Evolutionary conservation across 2,329 filamentous ascomycete species (phyloP).

Genomic region (Alternaria sp.): DNA sequence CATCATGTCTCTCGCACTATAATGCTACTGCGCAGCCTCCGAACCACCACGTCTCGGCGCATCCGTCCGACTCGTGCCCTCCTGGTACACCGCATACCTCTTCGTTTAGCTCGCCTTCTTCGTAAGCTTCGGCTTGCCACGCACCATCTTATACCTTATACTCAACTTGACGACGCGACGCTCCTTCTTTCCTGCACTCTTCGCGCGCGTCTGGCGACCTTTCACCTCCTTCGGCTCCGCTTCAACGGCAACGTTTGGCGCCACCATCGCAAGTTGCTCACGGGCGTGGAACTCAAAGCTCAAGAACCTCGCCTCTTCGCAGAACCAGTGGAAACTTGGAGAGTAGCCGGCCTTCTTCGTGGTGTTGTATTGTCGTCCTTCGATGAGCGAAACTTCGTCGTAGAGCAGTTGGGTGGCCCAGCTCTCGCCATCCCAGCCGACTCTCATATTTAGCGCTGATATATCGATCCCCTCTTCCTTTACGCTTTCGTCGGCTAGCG

Average conservation of each 20-base stretch:
- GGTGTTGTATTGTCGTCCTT: constrained; percentile 5
- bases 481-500: neutral
- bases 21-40: neutral
- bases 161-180: constrained; percentile 13
- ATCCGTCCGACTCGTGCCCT: neutral
- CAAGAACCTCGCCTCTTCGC: constrained; percentile 15
- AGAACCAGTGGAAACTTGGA: constrained; percentile 17
- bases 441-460: constrained; percentile 1
- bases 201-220: neutral
- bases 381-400: constrained; percentile 5
- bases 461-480: neutral
- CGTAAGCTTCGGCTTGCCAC: neutral
- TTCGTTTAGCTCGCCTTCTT: neutral
- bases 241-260: neutral
- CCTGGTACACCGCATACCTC: neutral
- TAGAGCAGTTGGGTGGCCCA: constrained; percentile 12
- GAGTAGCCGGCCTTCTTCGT: neutral
- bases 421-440: constrained; percentile 7
- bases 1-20: too few relatives aligned
- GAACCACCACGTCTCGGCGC: neutral
- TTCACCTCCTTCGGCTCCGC: neutral
- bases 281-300: constrained; percentile 13
- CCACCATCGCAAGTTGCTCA: neutral
- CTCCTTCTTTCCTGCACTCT: neutral
- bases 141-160: neutral